Evolutionary conservation across 805 yeast genomes (phyloP), one percentile per base, ranked within the genome.

Genomic region (Kuraishia piskuri): DNA sequence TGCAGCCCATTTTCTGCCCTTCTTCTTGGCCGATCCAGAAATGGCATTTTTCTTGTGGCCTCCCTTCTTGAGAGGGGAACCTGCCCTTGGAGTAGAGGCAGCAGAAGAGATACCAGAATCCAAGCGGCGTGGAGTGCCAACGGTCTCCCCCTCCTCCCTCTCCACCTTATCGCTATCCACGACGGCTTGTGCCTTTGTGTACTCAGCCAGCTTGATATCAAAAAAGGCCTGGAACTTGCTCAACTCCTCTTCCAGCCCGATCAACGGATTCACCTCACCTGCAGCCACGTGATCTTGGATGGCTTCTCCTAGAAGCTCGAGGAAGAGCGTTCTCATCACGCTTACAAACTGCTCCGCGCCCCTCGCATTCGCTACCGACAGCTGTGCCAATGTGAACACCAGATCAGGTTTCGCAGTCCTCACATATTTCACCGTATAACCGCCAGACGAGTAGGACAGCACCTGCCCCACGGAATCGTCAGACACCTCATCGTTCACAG

Each of bases 1-100:
- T 26, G 78, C 78, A 23, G 79, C 84, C 89, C 89, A 84, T 61
- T 77, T 82, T 61, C 92, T 75, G 31, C 72, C 68, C 63, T 72
- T 74, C 63, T 81, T 79, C 10, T 46, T 56, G 4, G 57, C 40
- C 3, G 40, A 31, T 8, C 17, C 17, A 12, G 40, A 31, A 12
- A 12, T 52, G 8, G 52, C 37, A 47, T 46, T 56, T 49, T 49
- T 61, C 55, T 53, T 53, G 56, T 55, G 56, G 17, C 17, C 17
- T 31, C 17, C 40, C 58, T 40, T 49, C 52, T 47, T 55, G 55
- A 14, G 40, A 52, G 6, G 44, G 25, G 21, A 23, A 48, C 10
- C 36, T 6, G 19, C 52, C 44, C 40, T 50, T 31, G 40, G 40
- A 3, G 40, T 31, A 3, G 40, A 31, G 3, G 40, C 17, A 10